A percentile compares a stretch with the other conserved stretches of the same genome.
Evolutionary conservation across 176 grass and related monocot species (phyloP).

Genomic region (Musa troglodytarum): DNA sequence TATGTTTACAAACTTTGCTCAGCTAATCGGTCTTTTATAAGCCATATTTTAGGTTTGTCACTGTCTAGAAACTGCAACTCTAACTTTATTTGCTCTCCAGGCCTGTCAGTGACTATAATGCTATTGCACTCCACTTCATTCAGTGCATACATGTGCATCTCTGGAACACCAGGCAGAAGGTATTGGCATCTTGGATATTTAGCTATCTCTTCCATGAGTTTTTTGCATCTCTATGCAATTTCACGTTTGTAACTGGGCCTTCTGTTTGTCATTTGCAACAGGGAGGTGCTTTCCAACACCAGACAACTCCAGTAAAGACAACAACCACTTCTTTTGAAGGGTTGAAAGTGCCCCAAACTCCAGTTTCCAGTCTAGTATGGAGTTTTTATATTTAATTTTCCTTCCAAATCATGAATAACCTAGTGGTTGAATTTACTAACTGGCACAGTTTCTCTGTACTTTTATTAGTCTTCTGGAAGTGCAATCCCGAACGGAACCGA

Average conservation of each 20-base stretch:
- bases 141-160: slow-evolving; percentile 72
- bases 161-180: slow-evolving; percentile 67
- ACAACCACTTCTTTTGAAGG: slow-evolving; percentile 29
- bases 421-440: neutral
- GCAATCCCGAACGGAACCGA: slow-evolving; percentile 18
- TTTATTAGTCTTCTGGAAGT: slow-evolving; percentile 19
- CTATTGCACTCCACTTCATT: slow-evolving; percentile 75
- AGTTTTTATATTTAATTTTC: slow-evolving; percentile 6
- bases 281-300: slow-evolving; percentile 27
- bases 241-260: too few species aligned
- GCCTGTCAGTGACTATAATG: slow-evolving; percentile 66
- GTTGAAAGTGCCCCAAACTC: slow-evolving; percentile 29
- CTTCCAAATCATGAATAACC: neutral
- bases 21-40: neutral
- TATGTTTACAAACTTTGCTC: slow-evolving; percentile 2
- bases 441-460: slow-evolving; percentile 3
- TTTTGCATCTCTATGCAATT: neutral
- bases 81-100: slow-evolving; percentile 25
- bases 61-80: too few species aligned
- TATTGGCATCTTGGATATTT: slow-evolving; percentile 16
- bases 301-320: slow-evolving; percentile 25
- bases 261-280: slow-evolving; percentile 5
- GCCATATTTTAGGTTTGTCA: too few species aligned
- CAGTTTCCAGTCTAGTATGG: slow-evolving; percentile 40
- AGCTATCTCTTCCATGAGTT: neutral